Percentiles rank a stretch among this genome's conserved stretches.
phyloP scores from a whole-genome alignment of 768 basidiomycete species.

The Cyathus striatus region DNA sequence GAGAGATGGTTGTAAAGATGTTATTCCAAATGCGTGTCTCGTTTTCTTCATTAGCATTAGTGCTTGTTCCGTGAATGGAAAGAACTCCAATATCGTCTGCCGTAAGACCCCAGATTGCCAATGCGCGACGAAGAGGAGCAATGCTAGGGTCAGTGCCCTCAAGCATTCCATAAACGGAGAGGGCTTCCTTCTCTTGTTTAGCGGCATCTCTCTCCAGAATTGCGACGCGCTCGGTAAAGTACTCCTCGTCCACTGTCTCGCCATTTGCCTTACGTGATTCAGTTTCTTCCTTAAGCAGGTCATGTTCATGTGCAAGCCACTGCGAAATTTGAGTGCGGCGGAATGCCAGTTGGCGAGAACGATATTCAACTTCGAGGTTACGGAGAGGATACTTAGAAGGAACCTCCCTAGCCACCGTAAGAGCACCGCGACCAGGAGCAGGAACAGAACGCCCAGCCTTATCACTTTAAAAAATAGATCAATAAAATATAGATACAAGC shows the following conservation, averaged over 20 bases:
- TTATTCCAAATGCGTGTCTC: slow-evolving; percentile 97
- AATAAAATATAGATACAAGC: neutral
- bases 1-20: slow-evolving; percentile 82
- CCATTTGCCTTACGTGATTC: slow-evolving; percentile 52
- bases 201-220: slow-evolving; percentile 88
- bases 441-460: slow-evolving; percentile 98
- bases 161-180: slow-evolving; percentile 95
- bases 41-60: slow-evolving; percentile 91
- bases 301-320: slow-evolving; percentile 89
- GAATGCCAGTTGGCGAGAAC: slow-evolving; percentile 92
- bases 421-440: slow-evolving; percentile 91
- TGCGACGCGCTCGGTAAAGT: slow-evolving; percentile 70
- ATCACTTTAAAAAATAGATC: slow-evolving; percentile 55
- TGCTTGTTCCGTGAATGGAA: slow-evolving; percentile 88
- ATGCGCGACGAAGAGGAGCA: slow-evolving; percentile 88
- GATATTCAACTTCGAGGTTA: slow-evolving; percentile 81
- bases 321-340: slow-evolving; percentile 91
- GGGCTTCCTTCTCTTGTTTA: slow-evolving; percentile 88
- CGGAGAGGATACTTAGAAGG: slow-evolving; percentile 73
- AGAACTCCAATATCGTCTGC: slow-evolving; percentile 90
- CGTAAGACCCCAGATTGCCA: slow-evolving; percentile 94
- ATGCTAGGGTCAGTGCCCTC: slow-evolving; percentile 82
- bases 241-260: slow-evolving; percentile 54
- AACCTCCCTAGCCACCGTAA: slow-evolving; percentile 84
- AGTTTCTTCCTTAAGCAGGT: slow-evolving; percentile 77